A percentile compares a stretch with the other conserved stretches of the same genome.
Evolutionary conservation across 495 filamentous ascomycete genomes (phyloP).

Genomic region (Penicillium malachiteum): DNA sequence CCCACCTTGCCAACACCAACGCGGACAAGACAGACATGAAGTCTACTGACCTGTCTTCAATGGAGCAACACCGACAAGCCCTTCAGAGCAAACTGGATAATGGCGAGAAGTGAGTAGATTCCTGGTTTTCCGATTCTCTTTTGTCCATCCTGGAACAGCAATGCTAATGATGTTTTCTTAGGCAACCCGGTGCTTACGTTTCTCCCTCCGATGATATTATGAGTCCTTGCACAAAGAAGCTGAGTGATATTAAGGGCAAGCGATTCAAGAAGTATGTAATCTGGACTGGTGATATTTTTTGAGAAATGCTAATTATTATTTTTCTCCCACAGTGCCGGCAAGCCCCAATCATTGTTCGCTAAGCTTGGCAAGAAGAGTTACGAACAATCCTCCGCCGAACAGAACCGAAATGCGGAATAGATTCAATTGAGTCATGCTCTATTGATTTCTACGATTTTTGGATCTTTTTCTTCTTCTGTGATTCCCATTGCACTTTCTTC

Average conservation of each 20-base stretch:
- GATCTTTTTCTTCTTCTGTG: neutral
- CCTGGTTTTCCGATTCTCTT: too few species aligned
- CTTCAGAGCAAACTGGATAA: slow-evolving; percentile 68
- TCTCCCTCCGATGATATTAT: slow-evolving; percentile 92
- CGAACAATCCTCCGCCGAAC: slow-evolving; percentile 37
- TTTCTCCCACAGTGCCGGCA: slow-evolving; percentile 36
- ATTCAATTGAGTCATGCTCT: neutral
- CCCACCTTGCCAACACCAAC: slow-evolving; percentile 33
- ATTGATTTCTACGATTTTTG: neutral
- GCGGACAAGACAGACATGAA: slow-evolving; percentile 37
- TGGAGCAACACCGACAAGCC: slow-evolving; percentile 80
- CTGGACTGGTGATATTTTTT: too few species aligned
- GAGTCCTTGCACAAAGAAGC: slow-evolving; percentile 90
- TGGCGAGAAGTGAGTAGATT: slow-evolving; percentile 59
- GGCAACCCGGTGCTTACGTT: slow-evolving; percentile 65
- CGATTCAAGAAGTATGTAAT: slow-evolving; percentile 60
- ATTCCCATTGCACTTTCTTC: neutral
- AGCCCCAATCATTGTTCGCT: slow-evolving; percentile 49
- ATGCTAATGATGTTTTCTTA: slow-evolving; percentile 10
- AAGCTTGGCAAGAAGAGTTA: slow-evolving; percentile 53
- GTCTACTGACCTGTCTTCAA: slow-evolving; percentile 38
- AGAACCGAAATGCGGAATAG: slow-evolving; percentile 19
- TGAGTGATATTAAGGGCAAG: slow-evolving; percentile 80
- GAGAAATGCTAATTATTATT: too few species aligned
- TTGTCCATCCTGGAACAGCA: neutral